Base-by-base conservation (phyloP, 176 grass and related monocot genomes). In the Aegilops sharonensis region DNA sequence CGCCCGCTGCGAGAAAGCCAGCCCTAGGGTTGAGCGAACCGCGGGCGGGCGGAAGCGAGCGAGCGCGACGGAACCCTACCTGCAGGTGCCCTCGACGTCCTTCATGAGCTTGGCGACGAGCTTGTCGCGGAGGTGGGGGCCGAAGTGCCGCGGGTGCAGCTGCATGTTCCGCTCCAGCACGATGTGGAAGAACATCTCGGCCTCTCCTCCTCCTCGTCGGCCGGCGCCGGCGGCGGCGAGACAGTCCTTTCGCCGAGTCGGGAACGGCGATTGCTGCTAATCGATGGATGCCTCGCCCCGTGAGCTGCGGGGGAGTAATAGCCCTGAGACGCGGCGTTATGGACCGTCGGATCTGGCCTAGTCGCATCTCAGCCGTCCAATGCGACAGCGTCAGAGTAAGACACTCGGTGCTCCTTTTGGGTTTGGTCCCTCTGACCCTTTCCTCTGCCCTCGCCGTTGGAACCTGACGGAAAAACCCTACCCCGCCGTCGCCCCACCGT, bases 71-170 rank as follows among this genome's bases (percentile, higher is more conserved):
- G 27, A 87, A 67, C 78, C 85, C 68, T 87, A 95, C 96, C 92
- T 96, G 89, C 97, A 99, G 75, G 94, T 99, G 39, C 97, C 97
- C 89, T 99, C 97, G 70, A 99, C 97, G 61, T 99, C 97, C 86
- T 99, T 99, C 88, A 99, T 96, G 83, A 99, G 97, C 89, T 96
- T 99, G 84, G 93, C 89, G 70, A 96, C 88, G 52, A 99, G 94
- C 87, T 99, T 99, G 48, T 99, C 97, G 27, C 90, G 90, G 79
- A 96, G 94, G 79, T 99, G 97, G 18, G 94, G 97, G 2, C 97
- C 94, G 80, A 99, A 99, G 82, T 99, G 92, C 23, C 94, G 93
- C 64, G 97, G 97, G 80, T 98, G 97, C 27, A 98, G 94, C 87
- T 98, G 97, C 91, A 98, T 95, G 90, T 98, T 98, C 74, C 94